These are phyloP conservation scores for Fraxinus albicans DNA, from an alignment of 305 asterid species.

Conservation along the genomic window DNA sequence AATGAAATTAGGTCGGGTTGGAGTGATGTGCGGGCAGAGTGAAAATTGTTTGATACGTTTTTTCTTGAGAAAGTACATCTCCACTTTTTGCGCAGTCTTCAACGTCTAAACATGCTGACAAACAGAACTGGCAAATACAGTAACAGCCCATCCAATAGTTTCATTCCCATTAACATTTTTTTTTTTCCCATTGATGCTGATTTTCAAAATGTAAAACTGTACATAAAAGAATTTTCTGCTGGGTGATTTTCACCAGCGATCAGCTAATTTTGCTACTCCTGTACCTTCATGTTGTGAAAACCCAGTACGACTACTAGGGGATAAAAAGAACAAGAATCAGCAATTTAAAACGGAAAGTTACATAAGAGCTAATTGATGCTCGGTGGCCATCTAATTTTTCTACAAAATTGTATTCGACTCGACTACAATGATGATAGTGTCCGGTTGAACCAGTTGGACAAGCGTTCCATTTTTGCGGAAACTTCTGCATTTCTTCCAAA, in stretches of 20 bases:
- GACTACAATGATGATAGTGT: constrained; percentile 52
- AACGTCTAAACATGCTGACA: not conserved
- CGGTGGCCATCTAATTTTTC: constrained; percentile 33
- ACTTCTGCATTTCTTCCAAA: constrained; percentile 60
- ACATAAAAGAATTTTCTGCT: constrained; percentile 33
- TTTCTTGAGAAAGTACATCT: not conserved
- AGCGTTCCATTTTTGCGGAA: constrained; percentile 52
- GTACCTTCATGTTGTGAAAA: constrained; percentile 25
- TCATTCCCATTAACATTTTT: not conserved
- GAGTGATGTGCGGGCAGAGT: not conserved
- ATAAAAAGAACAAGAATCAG: not conserved
- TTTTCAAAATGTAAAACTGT: constrained; percentile 17
- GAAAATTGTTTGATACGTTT: not conserved
- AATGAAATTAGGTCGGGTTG: no score
- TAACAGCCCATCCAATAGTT: not conserved
- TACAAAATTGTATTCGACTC: constrained; percentile 61
- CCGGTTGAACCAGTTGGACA: constrained; percentile 76
- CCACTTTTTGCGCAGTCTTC: not conserved
- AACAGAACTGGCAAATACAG: not conserved
- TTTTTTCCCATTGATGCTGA: constrained; percentile 9
- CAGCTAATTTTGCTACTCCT: constrained; percentile 22
- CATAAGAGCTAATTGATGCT: not conserved
- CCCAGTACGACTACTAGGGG: constrained; percentile 1
- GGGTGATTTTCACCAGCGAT: constrained; percentile 35
- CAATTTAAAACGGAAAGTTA: not conserved